Conservation (phyloP, 257 asterid species). For the Solanum rostratum region DNA sequence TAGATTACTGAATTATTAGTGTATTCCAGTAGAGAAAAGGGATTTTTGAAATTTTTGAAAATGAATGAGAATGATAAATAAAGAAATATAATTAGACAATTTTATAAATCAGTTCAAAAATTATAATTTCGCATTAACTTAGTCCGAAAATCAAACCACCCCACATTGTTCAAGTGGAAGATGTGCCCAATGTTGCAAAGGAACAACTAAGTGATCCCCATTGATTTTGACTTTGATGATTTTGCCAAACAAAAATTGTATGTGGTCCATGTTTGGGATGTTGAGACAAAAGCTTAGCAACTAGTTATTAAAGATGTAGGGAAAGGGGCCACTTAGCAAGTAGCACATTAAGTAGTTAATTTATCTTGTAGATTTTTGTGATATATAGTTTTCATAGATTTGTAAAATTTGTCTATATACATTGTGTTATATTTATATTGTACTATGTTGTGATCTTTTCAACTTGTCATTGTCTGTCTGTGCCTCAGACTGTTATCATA, state of each 20-base stretch:
- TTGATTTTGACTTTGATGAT: not conserved
- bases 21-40: too few species aligned
- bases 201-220: not conserved
- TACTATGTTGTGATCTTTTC: not conserved
- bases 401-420: not conserved
- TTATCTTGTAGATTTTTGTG: not conserved
- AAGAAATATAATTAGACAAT: too few species aligned
- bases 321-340: not conserved
- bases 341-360: not conserved
- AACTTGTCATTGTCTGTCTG: not conserved
- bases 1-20: too few species aligned
- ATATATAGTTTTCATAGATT: not conserved
- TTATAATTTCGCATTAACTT: not conserved
- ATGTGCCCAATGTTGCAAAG: not conserved
- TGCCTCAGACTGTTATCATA: not conserved
- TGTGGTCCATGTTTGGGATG: not conserved
- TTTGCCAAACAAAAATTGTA: not conserved
- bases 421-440: not conserved
- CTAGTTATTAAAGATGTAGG: not conserved
- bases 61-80: too few species aligned
- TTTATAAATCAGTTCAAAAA: not conserved
- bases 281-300: not conserved
- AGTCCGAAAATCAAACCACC: rapidly evolving
- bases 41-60: too few species aligned
- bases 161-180: not conserved